These are phyloP conservation scores for Moringa oleifera DNA, from an alignment of 345 rosid genomes.

Conservation along the genomic window DNA sequence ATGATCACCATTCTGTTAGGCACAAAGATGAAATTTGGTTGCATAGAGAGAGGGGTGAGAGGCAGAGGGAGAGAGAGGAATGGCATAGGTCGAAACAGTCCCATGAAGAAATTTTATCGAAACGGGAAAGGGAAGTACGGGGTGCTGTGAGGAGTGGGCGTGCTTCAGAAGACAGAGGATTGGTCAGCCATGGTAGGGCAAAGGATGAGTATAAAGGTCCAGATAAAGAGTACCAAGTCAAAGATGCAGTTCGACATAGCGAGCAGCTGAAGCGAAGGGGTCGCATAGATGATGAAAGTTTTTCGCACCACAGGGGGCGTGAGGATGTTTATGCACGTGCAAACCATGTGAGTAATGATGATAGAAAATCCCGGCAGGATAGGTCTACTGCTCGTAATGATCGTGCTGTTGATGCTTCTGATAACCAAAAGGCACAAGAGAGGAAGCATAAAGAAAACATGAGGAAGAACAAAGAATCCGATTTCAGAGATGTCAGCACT, in stretches of 20 bases:
- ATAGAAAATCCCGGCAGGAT: conserved; percentile 69
- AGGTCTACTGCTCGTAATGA: conserved; percentile 53
- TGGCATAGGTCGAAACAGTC: conserved; percentile 44
- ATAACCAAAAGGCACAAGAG: conserved; percentile 57
- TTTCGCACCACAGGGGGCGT: conserved; percentile 51
- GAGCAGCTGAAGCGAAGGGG: conserved; percentile 76
- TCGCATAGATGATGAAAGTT: conserved; percentile 53
- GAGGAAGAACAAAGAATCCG: conserved; percentile 64
- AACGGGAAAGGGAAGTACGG: conserved; percentile 67
- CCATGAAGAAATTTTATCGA: conserved; percentile 54
- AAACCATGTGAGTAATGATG: conserved; percentile 44
- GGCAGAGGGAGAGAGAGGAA: conserved; percentile 71
- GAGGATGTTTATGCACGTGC: conserved; percentile 56
- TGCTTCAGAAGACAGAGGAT: conserved; percentile 67
- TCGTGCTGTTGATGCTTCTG: conserved; percentile 42
- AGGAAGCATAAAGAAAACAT: conserved; percentile 61
- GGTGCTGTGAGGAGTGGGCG: conserved; percentile 49
- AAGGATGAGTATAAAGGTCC: conserved; percentile 62
- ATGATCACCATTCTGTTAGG: conserved; percentile 62
- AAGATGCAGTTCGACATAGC: conserved; percentile 51
- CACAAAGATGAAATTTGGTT: conserved; percentile 69
- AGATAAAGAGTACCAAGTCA: conserved; percentile 60
- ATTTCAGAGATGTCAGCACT: conserved; percentile 44
- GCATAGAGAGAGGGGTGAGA: conserved; percentile 68
- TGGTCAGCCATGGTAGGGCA: conserved; percentile 44